Percentiles rank a stretch among this genome's conserved stretches.
Evolutionary conservation across 306 rosid genomes (phyloP).

Genomic region (Ochetophila trinervis): DNA sequence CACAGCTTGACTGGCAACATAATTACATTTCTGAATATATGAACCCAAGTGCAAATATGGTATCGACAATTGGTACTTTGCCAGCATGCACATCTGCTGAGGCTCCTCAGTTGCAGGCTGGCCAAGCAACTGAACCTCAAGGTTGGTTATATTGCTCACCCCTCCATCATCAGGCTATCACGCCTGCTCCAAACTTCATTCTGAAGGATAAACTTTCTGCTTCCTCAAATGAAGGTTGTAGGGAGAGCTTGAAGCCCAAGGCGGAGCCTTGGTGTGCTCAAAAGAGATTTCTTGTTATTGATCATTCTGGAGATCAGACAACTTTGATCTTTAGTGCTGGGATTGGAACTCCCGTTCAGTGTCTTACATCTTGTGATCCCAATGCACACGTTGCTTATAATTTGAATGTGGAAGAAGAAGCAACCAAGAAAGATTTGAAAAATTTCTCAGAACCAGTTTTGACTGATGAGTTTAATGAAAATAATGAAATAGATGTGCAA

Average conservation of each 20-base stretch:
- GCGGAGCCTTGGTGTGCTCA: slow-evolving; percentile 31
- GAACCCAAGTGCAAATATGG: slow-evolving; percentile 33
- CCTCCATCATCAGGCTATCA: slow-evolving; percentile 46
- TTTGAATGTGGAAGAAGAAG: slow-evolving; percentile 30
- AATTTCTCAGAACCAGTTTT: slow-evolving; percentile 37
- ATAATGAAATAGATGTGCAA: slow-evolving; percentile 41
- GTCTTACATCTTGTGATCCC: slow-evolving; percentile 52
- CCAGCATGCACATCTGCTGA: slow-evolving; percentile 36
- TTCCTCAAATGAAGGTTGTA: slow-evolving; percentile 17
- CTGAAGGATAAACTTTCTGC: slow-evolving; percentile 31
- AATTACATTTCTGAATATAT: slow-evolving; percentile 37
- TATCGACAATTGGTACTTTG: slow-evolving; percentile 35
- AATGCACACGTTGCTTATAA: slow-evolving; percentile 28
- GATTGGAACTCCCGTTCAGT: slow-evolving; percentile 45
- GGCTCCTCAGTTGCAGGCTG: slow-evolving; percentile 41
- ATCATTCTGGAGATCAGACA: slow-evolving; percentile 66
- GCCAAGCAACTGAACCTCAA: slow-evolving; percentile 52
- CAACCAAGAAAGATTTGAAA: slow-evolving; percentile 32
- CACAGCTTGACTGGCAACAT: slow-evolving; percentile 43
- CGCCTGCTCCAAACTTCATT: slow-evolving; percentile 35
- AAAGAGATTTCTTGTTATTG: slow-evolving; percentile 66
- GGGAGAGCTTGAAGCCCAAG: slow-evolving; percentile 30
- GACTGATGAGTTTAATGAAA: slow-evolving; percentile 43
- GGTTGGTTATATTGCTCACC: slow-evolving; percentile 76
- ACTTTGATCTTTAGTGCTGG: slow-evolving; percentile 58